Conservation (phyloP, 495 filamentous ascomycete genomes). For the Thermothielavioides terrestris region DNA sequence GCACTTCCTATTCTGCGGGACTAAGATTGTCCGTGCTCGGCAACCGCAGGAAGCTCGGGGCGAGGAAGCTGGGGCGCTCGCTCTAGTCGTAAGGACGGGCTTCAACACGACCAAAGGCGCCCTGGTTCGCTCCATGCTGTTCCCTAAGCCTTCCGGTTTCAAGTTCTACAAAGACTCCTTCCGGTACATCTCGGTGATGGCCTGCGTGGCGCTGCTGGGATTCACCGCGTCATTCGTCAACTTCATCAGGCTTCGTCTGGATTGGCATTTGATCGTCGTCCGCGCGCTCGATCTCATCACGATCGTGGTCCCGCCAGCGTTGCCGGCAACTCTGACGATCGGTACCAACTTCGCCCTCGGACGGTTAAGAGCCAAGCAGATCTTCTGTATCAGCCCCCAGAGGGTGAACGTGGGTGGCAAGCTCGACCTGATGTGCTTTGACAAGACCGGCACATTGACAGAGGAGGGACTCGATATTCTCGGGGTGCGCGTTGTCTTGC, state of each 20-base stretch:
- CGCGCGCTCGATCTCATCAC: conserved; percentile 93
- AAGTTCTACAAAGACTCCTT: conserved; percentile 98
- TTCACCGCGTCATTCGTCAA: conserved; percentile 90
- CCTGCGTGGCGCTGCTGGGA: conserved; percentile 71
- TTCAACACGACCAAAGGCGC: conserved; percentile 98
- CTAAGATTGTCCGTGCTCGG: conserved; percentile 85
- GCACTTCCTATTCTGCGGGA: conserved; percentile 88
- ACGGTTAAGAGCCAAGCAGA: conserved; percentile 74
- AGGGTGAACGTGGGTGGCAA: conserved; percentile 94
- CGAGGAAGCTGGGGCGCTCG: conserved; percentile 85
- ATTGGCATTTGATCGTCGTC: conserved; percentile 83
- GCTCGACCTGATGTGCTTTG: conserved; percentile 92
- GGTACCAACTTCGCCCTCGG: conserved; percentile 92
- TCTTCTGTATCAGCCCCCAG: conserved; percentile 97
- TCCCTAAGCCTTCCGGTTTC: conserved; percentile 95
- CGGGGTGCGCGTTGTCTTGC: conserved; percentile 67
- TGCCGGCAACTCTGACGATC: conserved; percentile 95
- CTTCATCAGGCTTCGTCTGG: conserved; percentile 71
- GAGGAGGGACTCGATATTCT: conserved; percentile 96
- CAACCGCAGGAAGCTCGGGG: conserved; percentile 74
- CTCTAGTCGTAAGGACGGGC: conserved; percentile 84
- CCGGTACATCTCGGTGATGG: conserved; percentile 97
- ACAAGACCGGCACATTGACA: conserved; percentile 96
- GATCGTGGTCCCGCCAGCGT: conserved; percentile 91
- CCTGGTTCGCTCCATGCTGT: conserved; percentile 95